These are phyloP conservation scores for Solanum etuberosum DNA, from an alignment of 257 asterid species.

Conservation along the genomic window DNA sequence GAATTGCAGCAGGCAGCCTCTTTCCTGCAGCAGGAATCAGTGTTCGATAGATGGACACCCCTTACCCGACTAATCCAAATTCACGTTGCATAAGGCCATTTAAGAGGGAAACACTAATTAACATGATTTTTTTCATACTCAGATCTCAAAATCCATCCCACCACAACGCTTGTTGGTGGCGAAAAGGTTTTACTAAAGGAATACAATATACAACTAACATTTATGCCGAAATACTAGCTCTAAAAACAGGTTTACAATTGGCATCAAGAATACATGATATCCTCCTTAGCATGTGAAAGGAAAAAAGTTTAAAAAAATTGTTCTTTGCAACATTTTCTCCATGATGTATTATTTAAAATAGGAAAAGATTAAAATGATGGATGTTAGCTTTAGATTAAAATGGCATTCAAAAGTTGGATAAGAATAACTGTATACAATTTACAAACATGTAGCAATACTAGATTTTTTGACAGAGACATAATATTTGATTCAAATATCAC, in stretches of 20 bases:
- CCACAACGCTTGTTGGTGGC: neutral
- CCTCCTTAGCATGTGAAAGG: neutral
- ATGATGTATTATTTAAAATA: neutral
- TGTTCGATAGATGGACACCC: neutral
- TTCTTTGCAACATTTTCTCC: neutral
- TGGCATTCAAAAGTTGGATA: neutral
- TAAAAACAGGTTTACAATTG: neutral
- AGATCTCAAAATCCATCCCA: neutral
- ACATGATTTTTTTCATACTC: neutral
- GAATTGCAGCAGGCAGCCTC: neutral
- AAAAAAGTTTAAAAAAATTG: neutral
- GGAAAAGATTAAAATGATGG: too few relatives aligned
- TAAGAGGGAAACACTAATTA: neutral
- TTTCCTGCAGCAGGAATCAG: too few relatives aligned
- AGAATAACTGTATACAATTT: neutral
- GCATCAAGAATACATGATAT: neutral
- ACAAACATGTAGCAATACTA: neutral
- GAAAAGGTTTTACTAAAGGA: neutral
- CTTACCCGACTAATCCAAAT: neutral
- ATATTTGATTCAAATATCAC: neutral
- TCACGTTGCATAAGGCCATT: neutral
- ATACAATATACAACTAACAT: neutral
- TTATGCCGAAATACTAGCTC: neutral
- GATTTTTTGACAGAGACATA: neutral
- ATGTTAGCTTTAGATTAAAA: neutral